Conservation (phyloP, 2,329 filamentous ascomycete genomes). For the Monosporascus sp. region DNA sequence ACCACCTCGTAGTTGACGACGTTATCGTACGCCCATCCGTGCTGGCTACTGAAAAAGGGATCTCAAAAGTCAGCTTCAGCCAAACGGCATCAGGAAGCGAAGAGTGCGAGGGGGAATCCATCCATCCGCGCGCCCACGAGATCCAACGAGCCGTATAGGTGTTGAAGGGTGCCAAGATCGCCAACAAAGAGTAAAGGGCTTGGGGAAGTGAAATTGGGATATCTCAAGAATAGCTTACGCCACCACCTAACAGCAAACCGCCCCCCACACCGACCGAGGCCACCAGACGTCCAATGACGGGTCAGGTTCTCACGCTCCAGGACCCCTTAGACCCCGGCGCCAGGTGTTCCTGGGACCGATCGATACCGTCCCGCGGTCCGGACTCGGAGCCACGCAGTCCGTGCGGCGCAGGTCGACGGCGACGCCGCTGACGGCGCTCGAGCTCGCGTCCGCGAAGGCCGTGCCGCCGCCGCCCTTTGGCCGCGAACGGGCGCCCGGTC, state of each 20-base stretch:
- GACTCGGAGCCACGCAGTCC: conserved; percentile 16
- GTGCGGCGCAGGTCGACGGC: conserved; percentile 22
- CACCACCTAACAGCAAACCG: conserved; percentile 30
- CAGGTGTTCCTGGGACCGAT: conserved; percentile 33
- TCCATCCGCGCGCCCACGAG: too few species aligned
- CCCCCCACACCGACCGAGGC: conserved; percentile 34
- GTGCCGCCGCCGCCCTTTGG: too few species aligned
- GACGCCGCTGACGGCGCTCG: conserved; percentile 23
- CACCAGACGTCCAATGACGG: conserved; percentile 31
- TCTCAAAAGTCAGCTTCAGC: too few species aligned
- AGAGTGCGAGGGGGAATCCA: too few species aligned
- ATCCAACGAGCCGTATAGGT: neutral
- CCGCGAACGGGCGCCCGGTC: too few species aligned
- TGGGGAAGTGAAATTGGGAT: neutral
- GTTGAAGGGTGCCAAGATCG: neutral
- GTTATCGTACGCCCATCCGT: conserved; percentile 30
- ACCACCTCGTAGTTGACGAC: conserved; percentile 29
- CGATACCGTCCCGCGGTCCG: conserved; percentile 21
- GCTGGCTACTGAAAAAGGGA: conserved; percentile 20
- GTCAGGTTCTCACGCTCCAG: conserved; percentile 28
- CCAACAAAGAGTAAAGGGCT: too few species aligned
- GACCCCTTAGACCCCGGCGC: conserved; percentile 30
- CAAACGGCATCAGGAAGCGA: too few species aligned
- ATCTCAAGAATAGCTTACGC: neutral
- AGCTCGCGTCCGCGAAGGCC: conserved; percentile 7